Percentiles rank a stretch among this genome's conserved stretches.
Conservation (phyloP, 176 grass and related monocot genomes). For the Eragrostis nindensis region DNA sequence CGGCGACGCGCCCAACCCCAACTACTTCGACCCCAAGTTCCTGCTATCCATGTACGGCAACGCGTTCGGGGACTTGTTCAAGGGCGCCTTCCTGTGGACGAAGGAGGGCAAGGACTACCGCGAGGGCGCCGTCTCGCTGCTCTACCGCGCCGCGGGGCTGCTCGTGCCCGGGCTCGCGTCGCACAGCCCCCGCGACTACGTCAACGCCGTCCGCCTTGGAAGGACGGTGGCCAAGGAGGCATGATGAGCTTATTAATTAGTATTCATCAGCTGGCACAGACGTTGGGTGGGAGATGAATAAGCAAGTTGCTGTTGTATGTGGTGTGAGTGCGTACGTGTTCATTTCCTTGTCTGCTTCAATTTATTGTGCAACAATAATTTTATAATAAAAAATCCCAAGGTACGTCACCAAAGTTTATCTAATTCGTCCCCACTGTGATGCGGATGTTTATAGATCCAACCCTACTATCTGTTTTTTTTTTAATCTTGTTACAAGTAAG, state of each 20-base stretch:
- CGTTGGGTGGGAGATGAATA: no score
- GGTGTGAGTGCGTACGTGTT: no score
- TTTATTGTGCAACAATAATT: no score
- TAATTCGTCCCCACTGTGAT: no score
- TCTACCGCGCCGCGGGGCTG: conserved; percentile 52
- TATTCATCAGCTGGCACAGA: no score
- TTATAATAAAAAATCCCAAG: no score
- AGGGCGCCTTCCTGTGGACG: conserved; percentile 45
- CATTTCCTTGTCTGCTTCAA: no score
- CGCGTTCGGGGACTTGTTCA: conserved; percentile 61
- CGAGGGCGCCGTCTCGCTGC: conserved; percentile 54
- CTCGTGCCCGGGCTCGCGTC: conserved; percentile 61
- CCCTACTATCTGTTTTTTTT: no score
- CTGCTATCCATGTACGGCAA: conserved; percentile 51
- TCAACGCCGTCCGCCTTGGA: conserved; percentile 64
- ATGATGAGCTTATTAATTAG: not conserved
- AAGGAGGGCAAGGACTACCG: conserved; percentile 59
- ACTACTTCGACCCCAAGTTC: conserved; percentile 65
- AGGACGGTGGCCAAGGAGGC: conserved; percentile 15
- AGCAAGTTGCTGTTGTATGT: no score
- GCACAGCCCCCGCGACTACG: conserved; percentile 74
- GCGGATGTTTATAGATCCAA: no score
- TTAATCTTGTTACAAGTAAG: no score
- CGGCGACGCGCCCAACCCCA: conserved; percentile 65
- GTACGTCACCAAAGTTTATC: no score